Evolutionary conservation across 192 early-diverging fungal species (phyloP).

Genomic region (Podila horticola): DNA sequence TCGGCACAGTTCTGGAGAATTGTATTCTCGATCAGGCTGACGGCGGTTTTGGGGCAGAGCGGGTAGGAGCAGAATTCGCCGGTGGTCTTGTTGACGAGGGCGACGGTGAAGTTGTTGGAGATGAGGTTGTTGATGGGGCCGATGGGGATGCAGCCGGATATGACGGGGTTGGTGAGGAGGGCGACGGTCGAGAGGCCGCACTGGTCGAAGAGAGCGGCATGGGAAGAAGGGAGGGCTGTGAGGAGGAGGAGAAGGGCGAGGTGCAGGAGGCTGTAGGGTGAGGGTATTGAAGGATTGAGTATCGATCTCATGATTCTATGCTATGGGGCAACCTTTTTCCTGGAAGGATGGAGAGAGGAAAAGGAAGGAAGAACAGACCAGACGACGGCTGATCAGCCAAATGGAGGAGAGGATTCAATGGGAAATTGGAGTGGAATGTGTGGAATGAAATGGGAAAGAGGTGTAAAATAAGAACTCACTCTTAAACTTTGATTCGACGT

Average conservation of each 20-base stretch:
- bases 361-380: not conserved
- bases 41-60: conserved; percentile 8
- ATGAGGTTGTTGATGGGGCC: not conserved
- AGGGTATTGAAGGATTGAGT: conserved; percentile 6
- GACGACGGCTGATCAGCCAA: too few relatives aligned
- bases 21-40: conserved; percentile 35
- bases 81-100: conserved; percentile 35
- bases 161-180: conserved; percentile 8
- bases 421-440: too few relatives aligned
- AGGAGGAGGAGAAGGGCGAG: conserved; percentile 5
- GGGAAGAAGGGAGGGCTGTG: not conserved
- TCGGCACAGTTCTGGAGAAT: conserved; percentile 33
- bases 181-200: conserved; percentile 14
- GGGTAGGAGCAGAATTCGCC: conserved; percentile 24
- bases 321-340: not conserved
- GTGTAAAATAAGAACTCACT: too few relatives aligned
- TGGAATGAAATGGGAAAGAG: too few relatives aligned
- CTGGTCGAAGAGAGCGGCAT: conserved; percentile 30
- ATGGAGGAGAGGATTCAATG: too few relatives aligned
- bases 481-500: too few relatives aligned
- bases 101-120: conserved; percentile 12
- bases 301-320: conserved; percentile 20
- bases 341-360: not conserved
- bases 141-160: conserved; percentile 19
- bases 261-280: not conserved